Percentiles rank a stretch among this genome's conserved stretches.
Conservation (phyloP, 352 stramenopile species). For the Achlya hypogyna region DNA sequence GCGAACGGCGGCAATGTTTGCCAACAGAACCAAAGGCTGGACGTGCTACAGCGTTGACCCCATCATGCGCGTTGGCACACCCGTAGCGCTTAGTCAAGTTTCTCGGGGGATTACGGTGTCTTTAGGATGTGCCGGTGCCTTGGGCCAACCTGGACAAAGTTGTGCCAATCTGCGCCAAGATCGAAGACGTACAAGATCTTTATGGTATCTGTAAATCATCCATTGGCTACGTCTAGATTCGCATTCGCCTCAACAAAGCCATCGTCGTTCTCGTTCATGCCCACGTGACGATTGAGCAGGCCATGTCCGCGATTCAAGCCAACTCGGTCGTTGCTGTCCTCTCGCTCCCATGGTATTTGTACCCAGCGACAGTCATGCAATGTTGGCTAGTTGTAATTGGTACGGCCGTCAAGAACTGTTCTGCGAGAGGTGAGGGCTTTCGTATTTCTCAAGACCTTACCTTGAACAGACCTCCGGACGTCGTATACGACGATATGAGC, state of each 20-base stretch:
- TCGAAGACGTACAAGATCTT: constrained; percentile 68
- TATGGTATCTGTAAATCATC: background rate
- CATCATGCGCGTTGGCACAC: constrained; percentile 33
- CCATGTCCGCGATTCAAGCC: constrained; percentile 49
- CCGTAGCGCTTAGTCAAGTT: too few species aligned
- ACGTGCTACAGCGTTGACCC: constrained; percentile 74
- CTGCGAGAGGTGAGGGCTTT: constrained; percentile 26
- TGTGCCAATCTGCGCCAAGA: constrained; percentile 72
- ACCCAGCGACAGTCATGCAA: background rate
- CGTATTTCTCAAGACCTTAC: background rate
- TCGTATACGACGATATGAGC: constrained; percentile 80
- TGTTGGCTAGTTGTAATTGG: constrained; percentile 55
- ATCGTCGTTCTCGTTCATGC: constrained; percentile 72
- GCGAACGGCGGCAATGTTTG: constrained; percentile 67
- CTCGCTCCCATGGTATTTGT: constrained; percentile 43
- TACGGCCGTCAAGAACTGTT: constrained; percentile 58
- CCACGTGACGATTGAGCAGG: constrained; percentile 67
- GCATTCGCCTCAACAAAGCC: constrained; percentile 42
- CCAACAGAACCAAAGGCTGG: constrained; percentile 56
- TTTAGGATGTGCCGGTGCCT: background rate
- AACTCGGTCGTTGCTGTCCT: constrained; percentile 50
- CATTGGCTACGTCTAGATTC: constrained; percentile 12
- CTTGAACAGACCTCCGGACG: constrained; percentile 26
- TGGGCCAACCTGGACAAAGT: constrained; percentile 57
- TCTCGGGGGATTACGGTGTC: too few species aligned